These are phyloP conservation scores for Craspedostauros australis DNA, from an alignment of 108 stramenopile genomes.

Conservation along the genomic window DNA sequence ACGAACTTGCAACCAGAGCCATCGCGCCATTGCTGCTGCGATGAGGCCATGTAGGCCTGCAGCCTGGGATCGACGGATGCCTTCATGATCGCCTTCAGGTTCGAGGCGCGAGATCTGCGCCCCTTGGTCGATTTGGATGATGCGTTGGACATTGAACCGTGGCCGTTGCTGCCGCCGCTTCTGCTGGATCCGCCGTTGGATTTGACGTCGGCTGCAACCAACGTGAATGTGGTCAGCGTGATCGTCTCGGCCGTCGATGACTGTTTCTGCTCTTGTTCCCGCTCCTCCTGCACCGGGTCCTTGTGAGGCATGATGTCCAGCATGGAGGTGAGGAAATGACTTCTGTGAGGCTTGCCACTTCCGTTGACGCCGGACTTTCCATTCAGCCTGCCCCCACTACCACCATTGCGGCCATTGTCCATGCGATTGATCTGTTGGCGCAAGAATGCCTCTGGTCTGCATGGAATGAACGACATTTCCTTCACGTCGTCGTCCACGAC, in stretches of 20 bases:
- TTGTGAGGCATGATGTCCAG: no score
- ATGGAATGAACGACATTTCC: slow-evolving; percentile 11
- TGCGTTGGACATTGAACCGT: not conserved
- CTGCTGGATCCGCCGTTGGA: slow-evolving; percentile 4
- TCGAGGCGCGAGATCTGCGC: slow-evolving; percentile 21
- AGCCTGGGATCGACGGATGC: slow-evolving; percentile 35
- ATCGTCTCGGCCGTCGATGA: not conserved
- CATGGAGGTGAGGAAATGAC: no score
- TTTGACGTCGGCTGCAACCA: no score
- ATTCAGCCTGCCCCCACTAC: no score
- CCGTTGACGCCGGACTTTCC: no score
- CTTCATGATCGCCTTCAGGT: slow-evolving; percentile 41
- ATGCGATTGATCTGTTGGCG: slow-evolving; percentile 17
- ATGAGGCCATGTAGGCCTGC: slow-evolving; percentile 28
- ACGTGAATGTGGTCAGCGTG: no score
- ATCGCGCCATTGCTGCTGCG: slow-evolving; percentile 17
- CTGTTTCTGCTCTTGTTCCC: slow-evolving; percentile 8
- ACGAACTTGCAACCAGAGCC: slow-evolving; percentile 19
- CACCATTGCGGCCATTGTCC: not conserved
- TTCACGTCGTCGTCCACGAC: slow-evolving; percentile 15
- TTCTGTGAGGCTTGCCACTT: no score
- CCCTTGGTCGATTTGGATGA: not conserved
- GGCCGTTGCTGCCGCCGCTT: not conserved
- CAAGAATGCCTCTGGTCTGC: slow-evolving; percentile 33
- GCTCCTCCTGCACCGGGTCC: slow-evolving; percentile 1